Percentiles rank a stretch among this genome's conserved stretches.
Conservation (phyloP, 495 filamentous ascomycete species). For the Saxispiralis lemnorum region DNA sequence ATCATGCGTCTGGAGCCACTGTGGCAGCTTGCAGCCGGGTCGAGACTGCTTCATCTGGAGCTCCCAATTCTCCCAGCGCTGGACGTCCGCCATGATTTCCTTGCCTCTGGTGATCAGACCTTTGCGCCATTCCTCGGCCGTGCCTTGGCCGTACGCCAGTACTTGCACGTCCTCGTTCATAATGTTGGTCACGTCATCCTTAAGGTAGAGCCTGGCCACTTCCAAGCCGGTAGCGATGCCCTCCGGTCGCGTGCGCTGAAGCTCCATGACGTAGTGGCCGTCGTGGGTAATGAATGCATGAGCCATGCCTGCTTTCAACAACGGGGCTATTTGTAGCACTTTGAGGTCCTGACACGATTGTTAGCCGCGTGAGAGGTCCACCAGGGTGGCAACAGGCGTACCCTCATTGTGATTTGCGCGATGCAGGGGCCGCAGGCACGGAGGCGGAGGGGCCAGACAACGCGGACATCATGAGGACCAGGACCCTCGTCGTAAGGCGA, state of each 20-base stretch:
- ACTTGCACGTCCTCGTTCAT: slow-evolving; percentile 38
- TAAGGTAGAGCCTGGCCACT: slow-evolving; percentile 44
- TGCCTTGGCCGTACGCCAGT: slow-evolving; percentile 38
- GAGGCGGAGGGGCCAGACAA: slow-evolving; percentile 49
- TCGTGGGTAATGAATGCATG: slow-evolving; percentile 44
- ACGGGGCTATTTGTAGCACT: slow-evolving; percentile 39
- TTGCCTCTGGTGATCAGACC: slow-evolving; percentile 45
- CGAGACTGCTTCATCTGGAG: slow-evolving; percentile 14
- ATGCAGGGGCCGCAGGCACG: slow-evolving; percentile 42
- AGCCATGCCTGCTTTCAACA: slow-evolving; percentile 42
- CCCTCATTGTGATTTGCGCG: slow-evolving; percentile 42
- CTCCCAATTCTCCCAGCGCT: slow-evolving; percentile 58
- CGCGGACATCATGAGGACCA: slow-evolving; percentile 31
- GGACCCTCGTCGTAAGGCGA: slow-evolving; percentile 35
- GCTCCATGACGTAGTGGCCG: slow-evolving; percentile 36
- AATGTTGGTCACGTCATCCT: slow-evolving; percentile 37
- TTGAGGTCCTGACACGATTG: slow-evolving; percentile 39
- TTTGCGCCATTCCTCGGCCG: slow-evolving; percentile 57
- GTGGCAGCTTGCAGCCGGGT: slow-evolving; percentile 4
- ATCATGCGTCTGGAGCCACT: slow-evolving; percentile 13
- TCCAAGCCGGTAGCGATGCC: slow-evolving; percentile 30
- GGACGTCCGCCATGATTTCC: slow-evolving; percentile 35
- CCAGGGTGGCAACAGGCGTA: slow-evolving; percentile 18
- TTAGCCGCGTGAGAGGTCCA: neutral
- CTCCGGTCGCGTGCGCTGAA: slow-evolving; percentile 28